A percentile compares a stretch with the other conserved stretches of the same genome.
These are phyloP conservation scores for Rhododendron kiyosumense DNA, from an alignment of 148 eudicot species.

Conservation along the genomic window DNA sequence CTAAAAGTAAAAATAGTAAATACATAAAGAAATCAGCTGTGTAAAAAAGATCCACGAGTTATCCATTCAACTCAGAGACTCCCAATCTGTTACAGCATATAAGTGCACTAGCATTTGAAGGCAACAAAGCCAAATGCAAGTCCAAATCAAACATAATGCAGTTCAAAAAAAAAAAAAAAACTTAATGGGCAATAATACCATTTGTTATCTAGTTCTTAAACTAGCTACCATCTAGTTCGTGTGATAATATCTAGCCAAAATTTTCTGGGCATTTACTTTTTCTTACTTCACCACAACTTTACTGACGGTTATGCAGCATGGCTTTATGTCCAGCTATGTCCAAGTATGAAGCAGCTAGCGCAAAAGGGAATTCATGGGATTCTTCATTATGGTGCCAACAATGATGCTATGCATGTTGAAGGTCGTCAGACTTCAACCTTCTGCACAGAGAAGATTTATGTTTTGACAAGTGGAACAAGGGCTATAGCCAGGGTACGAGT, in stretches of 20 bases:
- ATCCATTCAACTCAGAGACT: neutral
- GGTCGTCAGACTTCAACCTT: neutral
- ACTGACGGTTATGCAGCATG: neutral
- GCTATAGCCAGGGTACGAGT: neutral
- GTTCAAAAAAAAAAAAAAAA: too few species aligned
- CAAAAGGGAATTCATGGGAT: neutral
- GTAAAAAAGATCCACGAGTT: neutral
- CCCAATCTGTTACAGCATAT: neutral
- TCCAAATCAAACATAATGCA: constrained; percentile 3
- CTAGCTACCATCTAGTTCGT: neutral
- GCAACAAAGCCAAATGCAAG: neutral
- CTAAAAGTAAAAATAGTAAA: neutral
- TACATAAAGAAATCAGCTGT: neutral
- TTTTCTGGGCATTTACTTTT: neutral
- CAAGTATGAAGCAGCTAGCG: neutral
- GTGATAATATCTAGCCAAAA: neutral
- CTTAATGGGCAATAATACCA: neutral
- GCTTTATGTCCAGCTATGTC: neutral
- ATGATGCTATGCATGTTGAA: neutral
- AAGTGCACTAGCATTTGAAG: neutral
- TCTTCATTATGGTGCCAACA: neutral
- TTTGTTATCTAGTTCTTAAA: neutral
- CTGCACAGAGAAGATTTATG: neutral
- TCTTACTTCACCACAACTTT: neutral
- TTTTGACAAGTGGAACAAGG: neutral